Conservation (phyloP, 495 filamentous ascomycete species). For the Neurospora sp. region DNA sequence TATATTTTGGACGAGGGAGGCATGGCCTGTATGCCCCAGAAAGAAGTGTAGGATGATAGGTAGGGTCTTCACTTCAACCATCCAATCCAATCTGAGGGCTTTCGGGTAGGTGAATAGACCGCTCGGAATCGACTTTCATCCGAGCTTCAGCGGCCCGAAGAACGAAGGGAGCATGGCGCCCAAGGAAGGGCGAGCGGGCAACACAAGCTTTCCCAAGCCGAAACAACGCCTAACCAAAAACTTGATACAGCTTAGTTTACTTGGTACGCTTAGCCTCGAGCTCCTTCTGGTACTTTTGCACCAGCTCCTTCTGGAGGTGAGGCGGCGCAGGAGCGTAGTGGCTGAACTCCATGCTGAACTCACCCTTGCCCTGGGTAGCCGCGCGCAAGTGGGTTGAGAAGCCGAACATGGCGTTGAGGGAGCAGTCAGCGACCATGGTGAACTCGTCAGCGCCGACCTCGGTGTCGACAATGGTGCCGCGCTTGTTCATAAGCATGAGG, state of each 20-base stretch:
- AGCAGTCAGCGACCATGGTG: slow-evolving; percentile 86
- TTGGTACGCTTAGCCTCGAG: slow-evolving; percentile 55
- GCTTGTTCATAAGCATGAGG: slow-evolving; percentile 91
- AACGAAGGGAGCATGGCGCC: not conserved
- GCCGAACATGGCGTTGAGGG: slow-evolving; percentile 93
- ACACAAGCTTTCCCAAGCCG: not conserved
- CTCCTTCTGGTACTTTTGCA: slow-evolving; percentile 81
- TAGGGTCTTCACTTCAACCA: not conserved
- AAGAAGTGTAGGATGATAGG: not conserved
- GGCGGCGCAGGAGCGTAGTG: slow-evolving; percentile 82
- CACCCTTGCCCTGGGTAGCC: slow-evolving; percentile 95
- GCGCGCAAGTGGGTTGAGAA: slow-evolving; percentile 85
- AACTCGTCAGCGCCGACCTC: slow-evolving; percentile 95
- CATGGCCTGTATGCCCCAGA: not conserved
- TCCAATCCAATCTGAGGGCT: too few species aligned
- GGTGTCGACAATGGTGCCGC: slow-evolving; percentile 89
- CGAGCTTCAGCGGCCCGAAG: not conserved
- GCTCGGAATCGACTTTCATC: not conserved
- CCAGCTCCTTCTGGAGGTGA: slow-evolving; percentile 87
- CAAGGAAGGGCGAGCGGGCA: not conserved
- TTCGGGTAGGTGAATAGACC: not conserved
- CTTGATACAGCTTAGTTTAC: slow-evolving; percentile 11
- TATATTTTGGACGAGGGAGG: not conserved
- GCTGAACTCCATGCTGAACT: slow-evolving; percentile 98
- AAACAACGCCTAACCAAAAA: not conserved